Evolutionary conservation across 345 rosid genomes (phyloP).

Genomic region (Dovyalis caffra): DNA sequence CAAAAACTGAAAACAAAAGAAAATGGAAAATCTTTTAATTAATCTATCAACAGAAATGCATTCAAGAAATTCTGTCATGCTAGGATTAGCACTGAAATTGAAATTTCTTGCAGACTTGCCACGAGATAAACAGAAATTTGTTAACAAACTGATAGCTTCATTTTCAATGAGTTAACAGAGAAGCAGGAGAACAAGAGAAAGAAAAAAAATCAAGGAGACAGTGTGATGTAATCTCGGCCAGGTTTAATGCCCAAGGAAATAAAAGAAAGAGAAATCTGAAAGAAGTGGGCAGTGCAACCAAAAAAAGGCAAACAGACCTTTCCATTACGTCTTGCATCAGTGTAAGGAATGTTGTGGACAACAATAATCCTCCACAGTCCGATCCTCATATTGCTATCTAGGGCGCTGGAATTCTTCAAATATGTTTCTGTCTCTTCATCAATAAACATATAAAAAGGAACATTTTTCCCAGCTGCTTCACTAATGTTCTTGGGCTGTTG

Average conservation of each 20-base stretch:
- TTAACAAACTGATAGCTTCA: neutral
- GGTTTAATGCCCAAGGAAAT: neutral
- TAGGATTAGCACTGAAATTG: neutral
- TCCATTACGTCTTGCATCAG: conserved; percentile 83
- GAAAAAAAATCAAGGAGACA: neutral
- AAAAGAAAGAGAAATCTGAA: neutral
- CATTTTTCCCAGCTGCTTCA: conserved; percentile 51
- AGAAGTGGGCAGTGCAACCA: conserved; percentile 3
- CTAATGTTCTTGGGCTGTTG: conserved; percentile 75
- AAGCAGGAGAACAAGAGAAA: neutral
- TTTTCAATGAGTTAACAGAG: neutral
- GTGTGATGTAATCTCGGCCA: neutral
- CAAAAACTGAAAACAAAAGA: neutral
- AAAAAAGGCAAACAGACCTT: conserved; percentile 45
- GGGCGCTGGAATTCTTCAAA: conserved; percentile 53
- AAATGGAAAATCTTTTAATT: neutral
- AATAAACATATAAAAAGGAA: conserved; percentile 86
- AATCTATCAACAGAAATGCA: neutral
- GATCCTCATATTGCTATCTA: conserved; percentile 53
- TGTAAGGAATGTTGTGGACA: conserved; percentile 65
- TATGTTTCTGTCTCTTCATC: conserved; percentile 82
- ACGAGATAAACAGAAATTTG: neutral
- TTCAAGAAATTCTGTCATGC: neutral
- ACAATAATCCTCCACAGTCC: conserved; percentile 87
- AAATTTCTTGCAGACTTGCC: neutral